Conservation (phyloP, 768 basidiomycete species). For the Boletus rubroflammeus region DNA sequence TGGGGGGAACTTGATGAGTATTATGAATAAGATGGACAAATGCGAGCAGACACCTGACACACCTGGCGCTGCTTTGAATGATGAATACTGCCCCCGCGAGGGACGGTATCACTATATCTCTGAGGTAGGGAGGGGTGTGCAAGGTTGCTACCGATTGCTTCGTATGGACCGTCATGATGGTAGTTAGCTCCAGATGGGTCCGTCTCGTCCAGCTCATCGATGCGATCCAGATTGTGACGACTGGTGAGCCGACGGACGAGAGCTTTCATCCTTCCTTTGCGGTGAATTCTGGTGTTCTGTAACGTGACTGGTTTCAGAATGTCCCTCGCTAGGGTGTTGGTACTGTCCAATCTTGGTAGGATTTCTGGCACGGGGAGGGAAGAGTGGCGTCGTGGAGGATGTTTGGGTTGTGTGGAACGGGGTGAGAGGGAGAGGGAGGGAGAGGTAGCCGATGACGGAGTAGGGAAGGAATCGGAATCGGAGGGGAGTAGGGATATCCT, state of each 20-base stretch:
- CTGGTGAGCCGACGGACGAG: conserved; percentile 26
- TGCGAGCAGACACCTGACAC: conserved; percentile 10
- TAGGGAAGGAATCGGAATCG: neutral
- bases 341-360: neutral
- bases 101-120: neutral
- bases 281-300: conserved; percentile 4
- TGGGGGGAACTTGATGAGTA: conserved; percentile 11
- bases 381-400: neutral
- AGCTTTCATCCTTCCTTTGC: conserved; percentile 24
- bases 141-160: conserved; percentile 43
- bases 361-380: neutral
- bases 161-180: conserved; percentile 77
- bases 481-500: neutral
- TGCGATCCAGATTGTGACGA: conserved; percentile 50
- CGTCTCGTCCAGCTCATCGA: conserved; percentile 77
- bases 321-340: neutral
- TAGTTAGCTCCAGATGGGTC: conserved; percentile 61
- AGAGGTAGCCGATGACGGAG: conserved; percentile 10
- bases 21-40: conserved; percentile 5
- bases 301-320: neutral
- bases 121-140: conserved; percentile 9
- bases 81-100: neutral
- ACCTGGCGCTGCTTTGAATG: conserved; percentile 19
- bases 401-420: neutral
- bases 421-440: neutral